Conservation (phyloP, 306 rosid species). For the Dalbergia oliveri region DNA sequence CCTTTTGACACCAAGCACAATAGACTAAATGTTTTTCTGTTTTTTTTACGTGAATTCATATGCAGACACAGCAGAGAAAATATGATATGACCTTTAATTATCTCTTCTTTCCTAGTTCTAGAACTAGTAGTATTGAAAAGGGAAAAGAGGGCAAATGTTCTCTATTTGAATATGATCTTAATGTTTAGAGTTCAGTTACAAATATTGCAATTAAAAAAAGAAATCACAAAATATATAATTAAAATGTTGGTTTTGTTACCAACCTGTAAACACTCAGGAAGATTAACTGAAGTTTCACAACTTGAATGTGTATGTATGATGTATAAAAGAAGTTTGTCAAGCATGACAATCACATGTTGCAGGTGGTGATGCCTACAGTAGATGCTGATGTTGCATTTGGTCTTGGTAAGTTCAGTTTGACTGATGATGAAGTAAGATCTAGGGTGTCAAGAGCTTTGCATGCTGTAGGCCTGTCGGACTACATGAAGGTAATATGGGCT, state of each 20-base stretch:
- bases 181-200: slow-evolving; percentile 7
- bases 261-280: slow-evolving; percentile 23
- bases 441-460: slow-evolving; percentile 73
- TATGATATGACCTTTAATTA: background rate
- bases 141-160: background rate
- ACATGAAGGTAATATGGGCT: slow-evolving; percentile 68
- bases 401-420: slow-evolving; percentile 78
- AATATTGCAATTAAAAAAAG: background rate
- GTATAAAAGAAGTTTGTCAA: slow-evolving; percentile 14
- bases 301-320: slow-evolving; percentile 15
- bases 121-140: background rate
- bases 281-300: background rate
- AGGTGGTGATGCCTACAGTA: slow-evolving; percentile 93
- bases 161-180: slow-evolving; percentile 29
- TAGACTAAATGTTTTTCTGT: background rate
- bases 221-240: background rate
- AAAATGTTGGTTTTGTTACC: slow-evolving; percentile 15
- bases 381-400: slow-evolving; percentile 93
- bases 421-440: slow-evolving; percentile 68
- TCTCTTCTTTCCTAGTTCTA: no score
- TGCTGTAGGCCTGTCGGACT: slow-evolving; percentile 74
- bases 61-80: background rate
- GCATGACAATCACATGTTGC: slow-evolving; percentile 33
- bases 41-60: background rate
- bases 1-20: background rate